Evolutionary conservation across 192 early-diverging fungal genomes (phyloP).

Genomic region (Neocallimastix lanati): DNA sequence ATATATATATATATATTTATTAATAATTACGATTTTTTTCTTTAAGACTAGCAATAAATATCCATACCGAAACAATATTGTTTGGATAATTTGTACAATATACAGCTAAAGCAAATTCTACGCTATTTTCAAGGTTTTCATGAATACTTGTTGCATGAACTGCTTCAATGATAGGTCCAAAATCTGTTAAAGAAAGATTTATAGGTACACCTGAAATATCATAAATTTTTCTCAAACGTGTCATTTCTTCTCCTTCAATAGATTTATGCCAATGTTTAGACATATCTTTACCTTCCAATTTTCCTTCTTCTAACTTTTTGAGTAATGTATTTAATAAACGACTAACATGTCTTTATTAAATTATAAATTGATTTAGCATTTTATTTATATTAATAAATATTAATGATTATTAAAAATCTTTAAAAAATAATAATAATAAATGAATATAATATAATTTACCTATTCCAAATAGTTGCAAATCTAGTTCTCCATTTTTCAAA

Average conservation of each 20-base stretch:
- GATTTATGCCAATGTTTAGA: background rate
- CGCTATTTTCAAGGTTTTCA: slow-evolving; percentile 8
- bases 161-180: slow-evolving; percentile 6
- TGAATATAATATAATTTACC: slow-evolving; percentile 14
- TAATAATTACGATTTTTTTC: background rate
- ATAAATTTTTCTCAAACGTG: slow-evolving; percentile 9
- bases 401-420: too few relatives aligned
- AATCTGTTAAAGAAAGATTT: slow-evolving; percentile 16
- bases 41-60: slow-evolving; percentile 10
- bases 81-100: slow-evolving; percentile 14
- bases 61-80: slow-evolving; percentile 13
- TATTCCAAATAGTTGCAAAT: slow-evolving; percentile 30
- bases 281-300: slow-evolving; percentile 2
- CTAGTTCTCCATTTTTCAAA: slow-evolving; percentile 26
- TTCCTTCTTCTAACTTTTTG: slow-evolving; percentile 14
- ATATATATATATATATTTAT: too few relatives aligned
- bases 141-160: slow-evolving; percentile 11
- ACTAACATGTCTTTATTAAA: slow-evolving; percentile 12
- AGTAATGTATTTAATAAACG: slow-evolving; percentile 15
- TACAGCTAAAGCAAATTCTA: slow-evolving; percentile 25
- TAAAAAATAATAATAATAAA: too few relatives aligned
- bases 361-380: too few relatives aligned
- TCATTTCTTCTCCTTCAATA: background rate
- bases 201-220: slow-evolving; percentile 13
- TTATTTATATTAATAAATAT: too few relatives aligned